Evolutionary conservation across 2,329 filamentous ascomycete species (phyloP).

Genomic region (Plectosphaerella cucumerina): DNA sequence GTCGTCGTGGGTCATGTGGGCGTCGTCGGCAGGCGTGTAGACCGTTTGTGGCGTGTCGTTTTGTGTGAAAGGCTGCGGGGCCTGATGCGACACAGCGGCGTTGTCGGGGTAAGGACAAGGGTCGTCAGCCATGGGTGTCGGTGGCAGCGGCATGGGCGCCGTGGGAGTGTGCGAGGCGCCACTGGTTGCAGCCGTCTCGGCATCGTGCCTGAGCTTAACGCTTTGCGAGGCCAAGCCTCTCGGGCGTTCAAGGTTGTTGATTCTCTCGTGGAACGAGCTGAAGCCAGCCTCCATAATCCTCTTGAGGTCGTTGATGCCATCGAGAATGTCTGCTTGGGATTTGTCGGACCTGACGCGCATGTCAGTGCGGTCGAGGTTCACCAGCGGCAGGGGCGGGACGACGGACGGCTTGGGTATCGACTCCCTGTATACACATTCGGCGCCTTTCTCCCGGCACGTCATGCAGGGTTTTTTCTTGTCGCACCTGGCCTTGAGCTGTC

Average conservation of each 20-base stretch:
- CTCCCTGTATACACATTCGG: constrained; percentile 84
- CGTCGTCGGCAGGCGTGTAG: constrained; percentile 10
- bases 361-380: too few relatives aligned
- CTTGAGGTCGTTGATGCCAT: constrained; percentile 36
- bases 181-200: background rate
- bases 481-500: constrained; percentile 84
- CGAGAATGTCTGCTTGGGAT: constrained; percentile 55
- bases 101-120: background rate
- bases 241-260: constrained; percentile 2
- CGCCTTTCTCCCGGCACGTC: constrained; percentile 63
- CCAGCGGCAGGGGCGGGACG: background rate
- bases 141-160: background rate
- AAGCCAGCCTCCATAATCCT: constrained; percentile 10
- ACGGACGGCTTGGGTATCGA: constrained; percentile 86
- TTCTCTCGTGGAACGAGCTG: constrained; percentile 5
- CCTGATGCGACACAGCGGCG: background rate
- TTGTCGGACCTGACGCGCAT: constrained; percentile 56
- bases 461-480: constrained; percentile 82
- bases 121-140: background rate
- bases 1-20: constrained; percentile 3
- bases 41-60: background rate
- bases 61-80: background rate
- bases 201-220: constrained; percentile 10
- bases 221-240: background rate
- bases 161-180: background rate